These are phyloP conservation scores for Calvatia gigantea DNA, from an alignment of 768 basidiomycete species.

Conservation along the genomic window DNA sequence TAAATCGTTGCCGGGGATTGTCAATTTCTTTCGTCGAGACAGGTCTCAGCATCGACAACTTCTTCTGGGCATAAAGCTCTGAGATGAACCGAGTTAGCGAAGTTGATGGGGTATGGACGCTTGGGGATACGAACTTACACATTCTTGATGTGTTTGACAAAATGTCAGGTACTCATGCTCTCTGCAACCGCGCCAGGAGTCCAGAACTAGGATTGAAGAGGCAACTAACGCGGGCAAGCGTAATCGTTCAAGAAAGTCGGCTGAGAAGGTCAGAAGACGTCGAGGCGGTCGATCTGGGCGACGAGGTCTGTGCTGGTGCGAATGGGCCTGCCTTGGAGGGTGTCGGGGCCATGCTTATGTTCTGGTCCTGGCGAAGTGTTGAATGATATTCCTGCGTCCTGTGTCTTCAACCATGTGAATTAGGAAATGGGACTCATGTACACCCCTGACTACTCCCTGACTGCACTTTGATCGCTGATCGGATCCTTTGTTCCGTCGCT, in stretches of 20 bases:
- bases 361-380: background rate
- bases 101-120: background rate
- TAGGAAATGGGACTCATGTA: background rate
- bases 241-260: constrained; percentile 30
- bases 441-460: too few species aligned
- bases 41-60: constrained; percentile 86
- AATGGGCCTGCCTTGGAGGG: constrained; percentile 2
- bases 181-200: constrained; percentile 70
- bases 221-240: constrained; percentile 82
- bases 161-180: constrained; percentile 83
- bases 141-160: constrained; percentile 88
- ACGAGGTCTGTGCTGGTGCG: constrained; percentile 10
- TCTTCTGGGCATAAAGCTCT: constrained; percentile 86
- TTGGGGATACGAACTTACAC: constrained; percentile 54
- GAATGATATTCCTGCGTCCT: background rate
- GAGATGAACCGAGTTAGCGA: background rate
- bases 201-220: constrained; percentile 96
- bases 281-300: constrained; percentile 19
- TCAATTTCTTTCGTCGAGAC: constrained; percentile 96
- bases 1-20: constrained; percentile 70
- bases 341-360: constrained; percentile 11
- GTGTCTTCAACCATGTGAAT: constrained; percentile 8
- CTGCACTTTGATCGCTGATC: background rate
- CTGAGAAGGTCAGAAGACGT: constrained; percentile 22
- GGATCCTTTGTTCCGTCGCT: background rate